These are phyloP conservation scores for Orbilia javanica DNA, from an alignment of 2,329 filamentous ascomycete genomes.

Conservation along the genomic window DNA sequence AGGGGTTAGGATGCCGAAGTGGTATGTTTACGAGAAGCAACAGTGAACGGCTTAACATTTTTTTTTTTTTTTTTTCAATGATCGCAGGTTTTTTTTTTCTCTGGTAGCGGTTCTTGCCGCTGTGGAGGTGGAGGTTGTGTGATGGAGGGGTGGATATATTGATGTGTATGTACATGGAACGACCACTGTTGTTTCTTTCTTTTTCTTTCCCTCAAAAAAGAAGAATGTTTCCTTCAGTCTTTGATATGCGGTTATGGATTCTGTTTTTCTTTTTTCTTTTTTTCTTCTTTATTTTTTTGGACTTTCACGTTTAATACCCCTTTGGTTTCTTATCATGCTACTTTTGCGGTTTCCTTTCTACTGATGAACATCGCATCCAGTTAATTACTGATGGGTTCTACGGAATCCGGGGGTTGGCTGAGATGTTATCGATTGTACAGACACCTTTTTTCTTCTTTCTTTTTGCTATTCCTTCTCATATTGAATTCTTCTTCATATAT, in stretches of 20 bases:
- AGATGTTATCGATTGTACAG: slow-evolving; percentile 10
- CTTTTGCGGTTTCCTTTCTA: slow-evolving; percentile 10
- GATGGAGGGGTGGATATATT: background rate
- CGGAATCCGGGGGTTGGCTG: background rate
- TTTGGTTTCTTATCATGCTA: slow-evolving; percentile 7
- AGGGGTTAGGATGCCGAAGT: slow-evolving; percentile 58
- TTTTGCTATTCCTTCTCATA: background rate
- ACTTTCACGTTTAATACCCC: slow-evolving; percentile 33
- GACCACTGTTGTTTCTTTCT: slow-evolving; percentile 2
- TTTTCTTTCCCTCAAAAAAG: too few species aligned
- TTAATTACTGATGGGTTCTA: background rate
- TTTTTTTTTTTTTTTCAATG: background rate
- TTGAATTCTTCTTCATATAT: slow-evolving; percentile 6
- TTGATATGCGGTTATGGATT: background rate
- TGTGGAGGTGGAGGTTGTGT: too few species aligned
- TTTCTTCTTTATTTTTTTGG: slow-evolving; percentile 1
- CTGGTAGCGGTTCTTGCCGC: background rate
- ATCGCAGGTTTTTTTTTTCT: background rate
- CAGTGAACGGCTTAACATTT: slow-evolving; percentile 5
- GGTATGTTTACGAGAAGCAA: slow-evolving; percentile 56
- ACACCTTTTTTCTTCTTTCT: background rate
- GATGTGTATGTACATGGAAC: slow-evolving; percentile 5
- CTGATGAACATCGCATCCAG: slow-evolving; percentile 7
- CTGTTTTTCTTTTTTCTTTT: background rate
- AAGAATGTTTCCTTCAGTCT: slow-evolving; percentile 14